phyloP scores from a whole-genome alignment of 352 stramenopile genomes.

The Globisporangium splendens region DNA sequence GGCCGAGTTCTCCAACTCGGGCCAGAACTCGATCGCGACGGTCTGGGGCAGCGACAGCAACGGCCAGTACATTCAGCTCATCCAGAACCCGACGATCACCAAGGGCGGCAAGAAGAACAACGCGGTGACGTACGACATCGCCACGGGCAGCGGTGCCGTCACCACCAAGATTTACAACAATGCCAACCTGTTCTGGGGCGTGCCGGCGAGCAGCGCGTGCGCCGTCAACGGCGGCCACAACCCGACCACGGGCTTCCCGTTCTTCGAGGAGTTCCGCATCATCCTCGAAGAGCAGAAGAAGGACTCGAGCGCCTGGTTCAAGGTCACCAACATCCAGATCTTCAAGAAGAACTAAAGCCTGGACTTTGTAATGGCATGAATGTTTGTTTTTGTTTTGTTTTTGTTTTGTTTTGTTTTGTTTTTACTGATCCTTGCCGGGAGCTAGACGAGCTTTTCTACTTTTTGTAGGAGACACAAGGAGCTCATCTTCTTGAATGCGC shows the following conservation, averaged over 20 bases:
- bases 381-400: too few relatives aligned
- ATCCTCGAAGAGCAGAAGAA: slow-evolving; percentile 80
- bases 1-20: slow-evolving; percentile 59
- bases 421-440: too few relatives aligned
- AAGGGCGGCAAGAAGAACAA: slow-evolving; percentile 51
- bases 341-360: slow-evolving; percentile 24
- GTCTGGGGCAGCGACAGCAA: slow-evolving; percentile 58
- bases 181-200: slow-evolving; percentile 63
- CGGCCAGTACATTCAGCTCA: slow-evolving; percentile 67
- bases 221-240: slow-evolving; percentile 51
- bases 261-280: slow-evolving; percentile 74
- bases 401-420: too few relatives aligned
- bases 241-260: slow-evolving; percentile 61
- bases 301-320: slow-evolving; percentile 66
- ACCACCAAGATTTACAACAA: slow-evolving; percentile 83
- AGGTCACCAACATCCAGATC: slow-evolving; percentile 73
- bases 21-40: slow-evolving; percentile 60
- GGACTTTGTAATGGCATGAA: too few relatives aligned
- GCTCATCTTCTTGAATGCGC: too few relatives aligned
- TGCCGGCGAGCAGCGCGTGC: slow-evolving; percentile 34
- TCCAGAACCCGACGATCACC: slow-evolving; percentile 65
- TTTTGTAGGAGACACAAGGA: too few relatives aligned
- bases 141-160: slow-evolving; percentile 31
- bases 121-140: slow-evolving; percentile 61
- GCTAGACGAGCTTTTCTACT: too few relatives aligned